phyloP scores from a whole-genome alignment of 2,329 filamentous ascomycete species.

The Penicillium sp. region DNA sequence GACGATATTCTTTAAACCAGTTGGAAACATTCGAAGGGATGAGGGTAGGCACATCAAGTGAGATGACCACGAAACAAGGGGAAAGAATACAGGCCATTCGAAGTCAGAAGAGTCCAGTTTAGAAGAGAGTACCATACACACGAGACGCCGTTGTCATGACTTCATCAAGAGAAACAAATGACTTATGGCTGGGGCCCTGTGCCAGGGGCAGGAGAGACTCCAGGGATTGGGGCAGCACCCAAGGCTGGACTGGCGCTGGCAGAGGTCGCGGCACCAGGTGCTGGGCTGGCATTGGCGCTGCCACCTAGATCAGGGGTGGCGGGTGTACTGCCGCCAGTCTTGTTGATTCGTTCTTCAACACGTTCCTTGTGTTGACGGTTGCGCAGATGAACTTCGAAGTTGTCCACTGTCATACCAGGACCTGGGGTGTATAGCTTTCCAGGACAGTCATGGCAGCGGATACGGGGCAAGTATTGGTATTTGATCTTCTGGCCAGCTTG shows the following conservation, averaged over 20 bases:
- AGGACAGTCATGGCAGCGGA: constrained; percentile 89
- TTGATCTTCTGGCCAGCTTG: constrained; percentile 67
- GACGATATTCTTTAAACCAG: constrained; percentile 13
- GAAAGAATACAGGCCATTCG: constrained; percentile 26
- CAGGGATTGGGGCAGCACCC: constrained; percentile 9
- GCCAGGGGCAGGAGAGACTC: constrained; percentile 21
- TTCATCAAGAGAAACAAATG: constrained; percentile 26
- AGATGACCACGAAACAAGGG: constrained; percentile 9
- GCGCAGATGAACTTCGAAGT: constrained; percentile 91
- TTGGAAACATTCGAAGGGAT: constrained; percentile 17
- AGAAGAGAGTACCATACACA: constrained; percentile 17
- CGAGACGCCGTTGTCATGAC: constrained; percentile 28
- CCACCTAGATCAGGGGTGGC: constrained; percentile 13
- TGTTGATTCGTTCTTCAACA: constrained; percentile 62
- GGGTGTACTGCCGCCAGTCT: constrained; percentile 26
- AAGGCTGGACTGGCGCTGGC: constrained; percentile 29
- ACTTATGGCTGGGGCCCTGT: constrained; percentile 25
- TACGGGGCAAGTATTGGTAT: constrained; percentile 85
- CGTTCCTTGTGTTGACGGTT: constrained; percentile 80
- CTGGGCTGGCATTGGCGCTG: constrained; percentile 27
- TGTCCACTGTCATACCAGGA: constrained; percentile 80
- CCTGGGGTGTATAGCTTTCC: constrained; percentile 93
- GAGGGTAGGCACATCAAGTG: constrained; percentile 10
- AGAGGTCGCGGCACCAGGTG: constrained; percentile 18
- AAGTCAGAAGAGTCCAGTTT: constrained; percentile 16